Conservation (phyloP, 2,329 filamentous ascomycete genomes). For the Cordyceps farinosa region DNA sequence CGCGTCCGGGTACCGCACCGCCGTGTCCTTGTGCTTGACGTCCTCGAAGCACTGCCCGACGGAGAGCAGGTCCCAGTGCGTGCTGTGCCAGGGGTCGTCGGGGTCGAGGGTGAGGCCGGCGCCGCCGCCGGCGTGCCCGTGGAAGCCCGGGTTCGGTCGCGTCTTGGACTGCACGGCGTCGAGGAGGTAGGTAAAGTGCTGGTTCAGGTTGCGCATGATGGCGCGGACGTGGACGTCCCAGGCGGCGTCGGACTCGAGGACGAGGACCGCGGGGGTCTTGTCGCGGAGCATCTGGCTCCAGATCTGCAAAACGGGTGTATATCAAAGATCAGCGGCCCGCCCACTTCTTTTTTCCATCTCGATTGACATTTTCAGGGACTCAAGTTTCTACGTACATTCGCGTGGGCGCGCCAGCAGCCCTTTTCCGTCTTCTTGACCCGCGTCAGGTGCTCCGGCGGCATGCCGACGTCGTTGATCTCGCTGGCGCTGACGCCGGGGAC, state of each 20-base stretch:
- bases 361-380: neutral
- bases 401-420: conserved; percentile 28
- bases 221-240: conserved; percentile 28
- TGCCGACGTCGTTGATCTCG: conserved; percentile 24
- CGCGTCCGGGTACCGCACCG: conserved; percentile 21
- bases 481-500: conserved; percentile 22
- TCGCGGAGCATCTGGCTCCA: conserved; percentile 27
- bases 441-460: conserved; percentile 25
- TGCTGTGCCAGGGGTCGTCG: conserved; percentile 17
- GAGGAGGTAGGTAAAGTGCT: conserved; percentile 22
- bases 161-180: neutral
- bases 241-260: conserved; percentile 29
- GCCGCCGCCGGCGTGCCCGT: neutral
- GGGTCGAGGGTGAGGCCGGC: neutral
- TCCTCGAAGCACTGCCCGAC: conserved; percentile 17
- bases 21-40: conserved; percentile 3
- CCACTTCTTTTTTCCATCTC: neutral
- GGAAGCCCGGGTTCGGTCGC: conserved; percentile 1
- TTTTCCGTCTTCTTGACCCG: conserved; percentile 23
- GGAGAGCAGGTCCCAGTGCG: conserved; percentile 17
- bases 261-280: conserved; percentile 23
- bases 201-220: conserved; percentile 25
- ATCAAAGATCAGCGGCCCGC: neutral
- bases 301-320: conserved; percentile 20
- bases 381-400: conserved; percentile 23